Evolutionary conservation across 805 yeast genomes (phyloP), one percentile per base, ranked within the genome.

Genomic region (Brettanomyces naardenensis): DNA sequence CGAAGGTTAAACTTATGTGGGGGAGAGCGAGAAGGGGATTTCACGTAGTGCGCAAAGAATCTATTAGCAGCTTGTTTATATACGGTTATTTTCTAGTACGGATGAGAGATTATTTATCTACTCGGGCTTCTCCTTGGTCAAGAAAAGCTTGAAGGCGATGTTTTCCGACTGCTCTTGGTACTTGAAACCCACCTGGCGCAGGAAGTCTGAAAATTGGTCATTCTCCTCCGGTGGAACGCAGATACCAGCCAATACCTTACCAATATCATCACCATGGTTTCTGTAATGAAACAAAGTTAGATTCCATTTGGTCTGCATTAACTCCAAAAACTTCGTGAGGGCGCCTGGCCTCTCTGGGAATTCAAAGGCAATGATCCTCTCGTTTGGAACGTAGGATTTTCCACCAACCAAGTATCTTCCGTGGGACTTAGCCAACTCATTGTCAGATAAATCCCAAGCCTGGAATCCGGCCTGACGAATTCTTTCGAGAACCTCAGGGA

Each of bases 261-360:
- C 97, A 33, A 92, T 73, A 56, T 92, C 99, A 36, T 90, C 80
- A 28, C 99, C 99, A 50, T 88, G 95, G 64, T 92, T 88, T 69
- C 99, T 78, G 63, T 92, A 92, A 61, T 92, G 96, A 79, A 92
- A 92, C 51, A 92, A 64, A 1, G 97, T 83, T 44, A 92, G 76
- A 56, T 92, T 92, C 97, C 97, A 92, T 36, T 78, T 77, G 19
- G 71, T 69, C 52, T 80, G 75, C 55, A 92, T 62, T 14, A 79
- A 70, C 20, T 71, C 72, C 52, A 92, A 69, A 64, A 92, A 92
- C 41, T 74, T 81, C 21, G 81, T 75, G 52, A 92, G 69, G 1
- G 98, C 97, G 34, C 96, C 95, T 2, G 98, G 97, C 53, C 92
- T 79, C 56, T 92, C 99, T 11, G 99, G 99, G 68, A 92, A 94